These are phyloP conservation scores for Alternaria metachromatica DNA, from an alignment of 2,329 filamentous ascomycete species.

Conservation along the genomic window DNA sequence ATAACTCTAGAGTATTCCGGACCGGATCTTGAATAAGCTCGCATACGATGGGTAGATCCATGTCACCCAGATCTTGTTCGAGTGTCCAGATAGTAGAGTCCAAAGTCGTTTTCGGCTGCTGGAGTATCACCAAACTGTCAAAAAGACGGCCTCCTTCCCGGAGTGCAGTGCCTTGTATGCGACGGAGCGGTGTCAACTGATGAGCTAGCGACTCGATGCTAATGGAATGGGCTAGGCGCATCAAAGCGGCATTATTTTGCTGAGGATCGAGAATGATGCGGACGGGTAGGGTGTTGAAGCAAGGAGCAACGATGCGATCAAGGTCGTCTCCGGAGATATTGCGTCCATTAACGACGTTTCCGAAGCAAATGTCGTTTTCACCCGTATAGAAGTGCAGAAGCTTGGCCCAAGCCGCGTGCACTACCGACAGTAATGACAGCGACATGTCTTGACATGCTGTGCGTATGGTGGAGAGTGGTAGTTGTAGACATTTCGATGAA, in stretches of 20 bases:
- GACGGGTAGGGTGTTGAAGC: constrained; percentile 87
- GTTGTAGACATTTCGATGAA: constrained; percentile 37
- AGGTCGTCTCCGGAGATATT: constrained; percentile 70
- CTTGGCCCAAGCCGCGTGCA: constrained; percentile 76
- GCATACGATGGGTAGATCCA: constrained; percentile 79
- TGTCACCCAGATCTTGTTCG: constrained; percentile 62
- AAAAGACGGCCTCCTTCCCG: constrained; percentile 67
- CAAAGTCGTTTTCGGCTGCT: constrained; percentile 62
- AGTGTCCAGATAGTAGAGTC: constrained; percentile 60
- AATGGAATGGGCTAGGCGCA: constrained; percentile 65
- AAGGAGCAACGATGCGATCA: constrained; percentile 80
- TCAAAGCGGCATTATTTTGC: constrained; percentile 62
- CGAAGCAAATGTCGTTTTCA: constrained; percentile 77
- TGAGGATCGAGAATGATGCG: constrained; percentile 61
- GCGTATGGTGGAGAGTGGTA: constrained; percentile 29
- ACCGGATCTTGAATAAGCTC: constrained; percentile 69
- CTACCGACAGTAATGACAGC: constrained; percentile 65
- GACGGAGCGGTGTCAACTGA: constrained; percentile 77
- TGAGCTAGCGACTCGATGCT: constrained; percentile 69
- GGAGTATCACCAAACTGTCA: constrained; percentile 80
- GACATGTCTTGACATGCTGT: constrained; percentile 33
- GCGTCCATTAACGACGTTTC: constrained; percentile 83
- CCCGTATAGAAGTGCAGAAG: constrained; percentile 65
- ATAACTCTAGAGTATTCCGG: constrained; percentile 62
- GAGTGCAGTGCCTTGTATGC: constrained; percentile 65